phyloP scores from a whole-genome alignment of 1,139 yeast genomes.

The Spencermartinsiella ligniputridi region DNA sequence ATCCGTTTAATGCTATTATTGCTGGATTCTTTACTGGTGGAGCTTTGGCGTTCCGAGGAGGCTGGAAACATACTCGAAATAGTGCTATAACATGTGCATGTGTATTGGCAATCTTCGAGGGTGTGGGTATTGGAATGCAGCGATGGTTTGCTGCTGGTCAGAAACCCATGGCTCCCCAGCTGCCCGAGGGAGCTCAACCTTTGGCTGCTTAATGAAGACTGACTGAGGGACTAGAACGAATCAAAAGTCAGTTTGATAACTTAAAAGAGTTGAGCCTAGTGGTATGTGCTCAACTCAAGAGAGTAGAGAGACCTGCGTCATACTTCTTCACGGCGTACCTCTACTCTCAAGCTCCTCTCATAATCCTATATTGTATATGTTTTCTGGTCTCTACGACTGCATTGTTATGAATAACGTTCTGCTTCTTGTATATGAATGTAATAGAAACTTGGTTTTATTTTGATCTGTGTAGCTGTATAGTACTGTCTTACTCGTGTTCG shows the following conservation, averaged over 20 bases:
- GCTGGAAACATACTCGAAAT: constrained; percentile 95
- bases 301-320: too few relatives aligned
- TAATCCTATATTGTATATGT: neutral
- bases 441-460: too few relatives aligned
- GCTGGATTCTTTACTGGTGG: constrained; percentile 99
- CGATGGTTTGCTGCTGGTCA: constrained; percentile 82
- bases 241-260: too few relatives aligned
- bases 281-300: too few relatives aligned
- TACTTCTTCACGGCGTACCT: too few relatives aligned
- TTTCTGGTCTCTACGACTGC: constrained; percentile 1
- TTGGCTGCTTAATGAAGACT: constrained; percentile 32
- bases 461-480: too few relatives aligned
- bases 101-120: constrained; percentile 93
- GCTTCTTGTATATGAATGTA: constrained; percentile 2
- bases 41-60: constrained; percentile 95
- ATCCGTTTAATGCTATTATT: constrained; percentile 96
- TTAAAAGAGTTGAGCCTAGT: too few relatives aligned
- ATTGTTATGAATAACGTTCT: neutral
- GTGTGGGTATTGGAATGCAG: constrained; percentile 96
- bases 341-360: too few relatives aligned
- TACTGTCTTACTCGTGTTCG: too few relatives aligned
- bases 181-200: constrained; percentile 33
- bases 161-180: constrained; percentile 53
- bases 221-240: too few relatives aligned
- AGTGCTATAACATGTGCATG: constrained; percentile 98